Evolutionary conservation across 805 yeast genomes (phyloP), one percentile per base, ranked within the genome.

Genomic region (Metschnikowia cubensis): DNA sequence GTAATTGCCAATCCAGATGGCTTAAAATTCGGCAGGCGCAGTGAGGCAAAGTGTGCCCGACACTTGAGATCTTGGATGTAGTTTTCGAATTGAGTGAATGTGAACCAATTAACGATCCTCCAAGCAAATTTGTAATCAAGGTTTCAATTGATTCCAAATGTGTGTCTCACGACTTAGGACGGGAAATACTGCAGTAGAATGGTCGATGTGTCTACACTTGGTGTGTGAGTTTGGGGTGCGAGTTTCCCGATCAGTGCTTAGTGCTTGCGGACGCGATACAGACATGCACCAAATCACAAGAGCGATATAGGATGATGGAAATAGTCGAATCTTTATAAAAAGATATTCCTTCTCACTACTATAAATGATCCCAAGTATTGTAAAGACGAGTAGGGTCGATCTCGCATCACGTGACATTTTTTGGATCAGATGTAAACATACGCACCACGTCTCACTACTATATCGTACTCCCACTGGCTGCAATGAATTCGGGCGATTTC

Each of bases 401-500:
- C 4, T 32, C 14, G 32, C 17, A 20, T 42, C 45, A 42, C 45
- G 45, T 42, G 45, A 42, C 21, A 10, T 21, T 15, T 6, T 15
- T 29, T 14, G 31, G 32, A 14, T n/a, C 31, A 8, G 37, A 42
- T 10, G 45, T 33, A 42, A 42, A 42, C 37, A 42, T 20, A 18
- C 45, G 21, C 37, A 42, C 45, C 14, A 14, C 37, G 20, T 32
- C 45, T 33, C 29, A 20, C 32, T 10, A 41, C 42, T 31, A 22
- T 31, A 22, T 14, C 35, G 29, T 18, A 22, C 45, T 42, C 48
- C 22, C 20, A 25, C n/a, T n/a, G 20, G 7, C 35, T 47, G 48
- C 35, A 33, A 55, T 56, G 60, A 49, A 50, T 38, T 52, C 58
- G 15, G 53, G 58, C 7, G 73, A 67, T 48, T 64, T 66, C 51